Evolutionary conservation across 1,284 basidiomycete genomes (phyloP), one percentile per base, ranked within the genome.

Genomic region (Crucibulum cyathiforme): DNA sequence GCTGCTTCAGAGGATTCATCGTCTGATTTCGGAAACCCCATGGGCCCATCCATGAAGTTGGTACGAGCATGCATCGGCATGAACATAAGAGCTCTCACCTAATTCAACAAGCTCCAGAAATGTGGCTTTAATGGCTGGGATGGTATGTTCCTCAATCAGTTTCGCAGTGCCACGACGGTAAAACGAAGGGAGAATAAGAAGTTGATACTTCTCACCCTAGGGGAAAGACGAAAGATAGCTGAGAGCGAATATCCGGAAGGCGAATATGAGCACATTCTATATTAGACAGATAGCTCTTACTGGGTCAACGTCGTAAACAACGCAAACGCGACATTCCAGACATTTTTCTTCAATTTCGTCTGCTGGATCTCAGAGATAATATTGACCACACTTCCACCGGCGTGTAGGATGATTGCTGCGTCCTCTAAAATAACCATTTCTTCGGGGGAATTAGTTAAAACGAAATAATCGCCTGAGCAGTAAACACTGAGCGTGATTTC

Each of bases 301-400:
- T 81, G 74, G 0, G 84, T 80, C 48, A 90, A 77, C 1, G 86
- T 84, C 2, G 84, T 70, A 56, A 82, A 76, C 2, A 83, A 81
- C 5, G 85, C 82, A 65, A 89, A 83, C 0, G 77, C 78, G 47
- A 86, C 75, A 64, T 89, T 90, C 86, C 85, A 88, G 53, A 88
- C 80, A 67, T 89, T 89, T 75, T 90, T 90, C 2, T 72, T 65
- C 64, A 84, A 90, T 69, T 89, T 89, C 64, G 78, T 68, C 15
- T 85, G 78, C 64, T 89, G 87, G 15, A 90, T 85, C 63, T 90
- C 85, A 6, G 85, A 77, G 3, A 83, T 82, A 54, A 88, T 74
- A 0, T 67, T 78, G 9, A 83, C 71, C 0, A 80, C 76, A 37
- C 76, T 82, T 7, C 86, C 86, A 17, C 86, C 85, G 5, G 68